Evolutionary conservation across 305 asterid genomes (phyloP).

Genomic region (Fraxinus paxiana): DNA sequence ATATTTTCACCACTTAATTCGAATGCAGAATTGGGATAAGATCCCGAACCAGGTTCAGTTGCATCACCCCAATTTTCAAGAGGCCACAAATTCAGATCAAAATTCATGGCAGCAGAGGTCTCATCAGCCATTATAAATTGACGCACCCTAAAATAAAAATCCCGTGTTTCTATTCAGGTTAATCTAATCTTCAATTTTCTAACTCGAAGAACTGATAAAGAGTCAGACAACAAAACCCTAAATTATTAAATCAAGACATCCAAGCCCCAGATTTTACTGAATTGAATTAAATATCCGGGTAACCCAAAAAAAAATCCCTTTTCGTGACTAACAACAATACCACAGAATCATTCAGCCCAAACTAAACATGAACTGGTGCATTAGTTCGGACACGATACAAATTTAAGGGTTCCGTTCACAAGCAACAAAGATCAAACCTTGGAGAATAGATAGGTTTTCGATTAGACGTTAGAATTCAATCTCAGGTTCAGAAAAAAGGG

Average conservation of each 20-base stretch:
- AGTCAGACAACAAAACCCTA: not conserved
- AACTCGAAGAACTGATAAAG: not conserved
- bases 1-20: conserved; percentile 26
- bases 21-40: not conserved
- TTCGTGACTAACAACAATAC: not conserved
- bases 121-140: conserved; percentile 16
- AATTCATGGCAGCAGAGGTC: conserved; percentile 18
- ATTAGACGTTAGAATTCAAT: not conserved
- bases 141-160: not conserved
- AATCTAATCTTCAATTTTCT: not conserved
- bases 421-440: not conserved
- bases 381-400: not conserved
- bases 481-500: not conserved
- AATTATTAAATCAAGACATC: not conserved
- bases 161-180: not conserved
- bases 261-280: not conserved
- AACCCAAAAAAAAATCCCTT: not conserved
- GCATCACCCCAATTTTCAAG: conserved; percentile 1
- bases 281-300: not conserved
- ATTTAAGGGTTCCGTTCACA: not conserved
- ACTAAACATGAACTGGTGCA: not conserved
- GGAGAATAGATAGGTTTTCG: not conserved
- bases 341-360: not conserved
- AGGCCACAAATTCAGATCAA: conserved; percentile 24
- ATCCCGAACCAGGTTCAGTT: not conserved